These are phyloP conservation scores for Xylaria sp. DNA, from an alignment of 2,329 filamentous ascomycete species.

Conservation along the genomic window DNA sequence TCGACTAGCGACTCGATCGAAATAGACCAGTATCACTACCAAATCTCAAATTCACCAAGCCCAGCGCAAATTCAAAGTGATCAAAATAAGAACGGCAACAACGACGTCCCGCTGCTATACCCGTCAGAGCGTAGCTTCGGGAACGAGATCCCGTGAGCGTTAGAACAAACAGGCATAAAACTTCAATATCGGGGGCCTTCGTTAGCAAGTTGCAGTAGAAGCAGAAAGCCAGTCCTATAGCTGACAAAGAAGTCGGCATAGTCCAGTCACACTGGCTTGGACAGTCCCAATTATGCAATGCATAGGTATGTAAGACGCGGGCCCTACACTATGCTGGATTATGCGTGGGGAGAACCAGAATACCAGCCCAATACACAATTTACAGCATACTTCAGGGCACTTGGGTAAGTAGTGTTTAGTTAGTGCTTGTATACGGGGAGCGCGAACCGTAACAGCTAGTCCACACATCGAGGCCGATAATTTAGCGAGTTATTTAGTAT, in stretches of 20 bases:
- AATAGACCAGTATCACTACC: background rate
- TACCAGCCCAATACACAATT: background rate
- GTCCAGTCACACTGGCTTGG: background rate
- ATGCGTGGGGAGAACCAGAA: background rate
- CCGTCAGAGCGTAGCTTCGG: background rate
- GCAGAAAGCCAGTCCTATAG: background rate
- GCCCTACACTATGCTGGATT: background rate
- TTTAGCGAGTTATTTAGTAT: no score
- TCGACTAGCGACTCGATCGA: no score
- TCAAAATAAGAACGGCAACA: background rate
- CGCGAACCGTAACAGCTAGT: no score
- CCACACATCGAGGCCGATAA: no score
- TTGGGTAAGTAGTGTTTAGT: no score
- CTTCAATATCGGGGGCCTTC: background rate
- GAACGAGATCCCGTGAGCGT: background rate
- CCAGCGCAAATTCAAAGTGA: background rate
- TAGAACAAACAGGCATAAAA: background rate
- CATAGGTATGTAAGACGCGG: constrained; percentile 3
- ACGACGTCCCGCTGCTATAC: background rate
- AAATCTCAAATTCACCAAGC: background rate
- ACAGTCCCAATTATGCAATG: background rate
- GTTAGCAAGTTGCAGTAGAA: background rate
- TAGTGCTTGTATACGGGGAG: no score
- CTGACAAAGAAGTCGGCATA: background rate
- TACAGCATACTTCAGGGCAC: no score